Evolutionary conservation across 1,284 basidiomycete species (phyloP), one percentile per base, ranked within the genome.

Genomic region (Cryptococcus sp.): DNA sequence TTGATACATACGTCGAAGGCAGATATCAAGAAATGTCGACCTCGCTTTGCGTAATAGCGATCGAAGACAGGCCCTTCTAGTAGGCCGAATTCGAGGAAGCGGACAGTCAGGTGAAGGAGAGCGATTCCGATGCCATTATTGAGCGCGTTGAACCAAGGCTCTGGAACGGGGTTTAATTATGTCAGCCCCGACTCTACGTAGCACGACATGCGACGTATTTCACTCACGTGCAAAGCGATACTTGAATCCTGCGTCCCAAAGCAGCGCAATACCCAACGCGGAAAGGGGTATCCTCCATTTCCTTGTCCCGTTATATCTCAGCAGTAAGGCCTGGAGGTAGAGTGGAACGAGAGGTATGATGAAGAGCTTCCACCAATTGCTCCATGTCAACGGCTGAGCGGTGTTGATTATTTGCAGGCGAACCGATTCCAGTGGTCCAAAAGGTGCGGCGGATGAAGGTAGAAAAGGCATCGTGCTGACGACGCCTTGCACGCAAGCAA

Each of bases 71-170:
- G 67, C 5, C 65, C 56, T 16, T 56, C 22, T 23, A 74, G 66
- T 1, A 73, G 48, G 2, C 56, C 68, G 31, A 72, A 73, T 57
- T 77, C 75, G 53, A 72, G 19, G 35, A 70, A 65, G 50, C 74
- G 72, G 38, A 66, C 54, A 4, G 57, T 50, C 1, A 74, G 54
- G 50, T 75, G 73, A 10, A 77, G 46, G 22, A 57, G 53, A 22
- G 64, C 58, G 20, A 76, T 68, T 4, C 60, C 65, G 23, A 69
- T 20, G 31, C 62, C 67, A 44, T 68, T 65, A 57, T 76, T 76
- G 57, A 72, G 67, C 0, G 67, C 69, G 48, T 73, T 72, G 42
- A 62, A 53, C 27, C 62, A 53, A 25, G 67, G 68, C 50, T 68
- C 73, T 75, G 56, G 17, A 10, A 19, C 16, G 38, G 17, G 48